A percentile compares a stretch with the other conserved stretches of the same genome.
phyloP scores from a whole-genome alignment of 2,329 filamentous ascomycete species.

The Paracamarosporium sp. region DNA sequence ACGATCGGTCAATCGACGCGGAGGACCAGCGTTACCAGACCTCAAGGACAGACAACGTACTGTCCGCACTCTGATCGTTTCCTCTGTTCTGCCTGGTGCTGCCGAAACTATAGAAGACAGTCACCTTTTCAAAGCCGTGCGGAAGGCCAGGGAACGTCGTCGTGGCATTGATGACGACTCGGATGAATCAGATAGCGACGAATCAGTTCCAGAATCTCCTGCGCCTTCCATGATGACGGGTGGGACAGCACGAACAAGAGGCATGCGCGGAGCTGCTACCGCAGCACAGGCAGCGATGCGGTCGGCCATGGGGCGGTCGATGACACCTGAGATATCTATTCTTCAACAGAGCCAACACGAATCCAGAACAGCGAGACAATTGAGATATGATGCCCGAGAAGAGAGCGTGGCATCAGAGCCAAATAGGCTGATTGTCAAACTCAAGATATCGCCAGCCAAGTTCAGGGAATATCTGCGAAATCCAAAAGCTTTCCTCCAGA shows the following conservation, averaged over 20 bases:
- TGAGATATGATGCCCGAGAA: slow-evolving; percentile 72
- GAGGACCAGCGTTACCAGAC: slow-evolving; percentile 92
- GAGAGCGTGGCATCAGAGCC: slow-evolving; percentile 75
- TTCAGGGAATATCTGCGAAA: slow-evolving; percentile 71
- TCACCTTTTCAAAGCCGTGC: slow-evolving; percentile 75
- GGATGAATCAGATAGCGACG: slow-evolving; percentile 91
- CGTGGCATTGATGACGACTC: slow-evolving; percentile 75
- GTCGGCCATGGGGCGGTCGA: slow-evolving; percentile 77
- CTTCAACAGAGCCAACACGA: slow-evolving; percentile 70
- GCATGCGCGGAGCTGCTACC: slow-evolving; percentile 86
- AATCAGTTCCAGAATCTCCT: slow-evolving; percentile 86
- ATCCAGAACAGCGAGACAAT: slow-evolving; percentile 69
- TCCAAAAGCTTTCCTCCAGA: slow-evolving; percentile 49
- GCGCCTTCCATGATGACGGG: slow-evolving; percentile 70
- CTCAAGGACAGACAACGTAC: slow-evolving; percentile 93
- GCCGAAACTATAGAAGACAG: slow-evolving; percentile 82
- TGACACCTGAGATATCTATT: slow-evolving; percentile 79
- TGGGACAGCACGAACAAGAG: slow-evolving; percentile 84
- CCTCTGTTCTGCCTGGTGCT: slow-evolving; percentile 88
- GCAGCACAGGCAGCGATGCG: slow-evolving; percentile 86
- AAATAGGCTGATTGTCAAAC: slow-evolving; percentile 69
- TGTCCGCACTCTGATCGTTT: slow-evolving; percentile 89
- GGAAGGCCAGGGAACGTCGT: slow-evolving; percentile 59
- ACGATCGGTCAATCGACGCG: slow-evolving; percentile 89
- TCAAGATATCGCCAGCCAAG: slow-evolving; percentile 76